Base-by-base conservation (phyloP, 495 filamentous ascomycete species). In the Jackrogersella minutella region DNA sequence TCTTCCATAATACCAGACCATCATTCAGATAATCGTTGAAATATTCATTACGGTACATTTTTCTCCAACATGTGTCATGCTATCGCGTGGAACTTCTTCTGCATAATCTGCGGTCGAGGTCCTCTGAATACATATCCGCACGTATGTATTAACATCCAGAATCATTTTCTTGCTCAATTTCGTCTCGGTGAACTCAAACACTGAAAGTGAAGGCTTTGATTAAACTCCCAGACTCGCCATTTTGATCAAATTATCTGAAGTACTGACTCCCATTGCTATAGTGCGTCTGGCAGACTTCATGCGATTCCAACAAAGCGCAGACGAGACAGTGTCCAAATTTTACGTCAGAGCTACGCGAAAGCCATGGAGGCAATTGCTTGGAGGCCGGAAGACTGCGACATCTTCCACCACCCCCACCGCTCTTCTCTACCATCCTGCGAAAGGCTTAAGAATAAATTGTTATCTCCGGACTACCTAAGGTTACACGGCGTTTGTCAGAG, bases 31-130 rank as follows among this genome's bases (percentile, higher is more conserved):
- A 30, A 3, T 30, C 26, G 3, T 30, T 7, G 26, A 3, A 30
- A 10, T 28, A 31, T 17, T 30, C 5, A 31, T 17, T 19, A 5
- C 5, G 22, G 17, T 6, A 24, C 19, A 24, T 3, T 22, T 10
- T 21, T 16, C 16, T 33, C n/a, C n/a, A 52, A n/a, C 30, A 71
- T 71, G 68, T 71, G 68, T 28, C 56, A 68, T 44, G 68, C 68
- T n/a, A 58, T 53, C 36, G 30, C 54, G 14, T 71, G 68, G 68
- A 63, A 47, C 39, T 71, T 61, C 41, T 71, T 60, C 14, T 71
- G 68, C 51, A 17, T 68, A 13, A 53, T 40, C 16, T 71, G 68
- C 37, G 64, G 68, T 37, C 55, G 68, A 8, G 68, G 68, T 14
- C 68, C 68, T 3, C 36, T 71, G n/a, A 55, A 58, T 16, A 16